phyloP scores from a whole-genome alignment of 1,139 yeast species.

The Candida mesenterica region DNA sequence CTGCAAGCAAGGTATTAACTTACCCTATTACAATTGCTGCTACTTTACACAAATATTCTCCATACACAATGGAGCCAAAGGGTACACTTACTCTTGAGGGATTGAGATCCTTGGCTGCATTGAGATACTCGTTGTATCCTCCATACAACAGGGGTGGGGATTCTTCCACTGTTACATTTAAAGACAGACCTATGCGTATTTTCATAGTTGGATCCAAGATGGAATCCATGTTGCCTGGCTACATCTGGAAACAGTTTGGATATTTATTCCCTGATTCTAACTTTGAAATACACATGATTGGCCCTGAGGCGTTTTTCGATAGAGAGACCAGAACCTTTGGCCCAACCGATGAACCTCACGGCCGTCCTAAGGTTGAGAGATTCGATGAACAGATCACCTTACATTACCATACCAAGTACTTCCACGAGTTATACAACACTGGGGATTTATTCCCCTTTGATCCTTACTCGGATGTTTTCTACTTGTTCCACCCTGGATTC shows the following conservation, averaged over 20 bases:
- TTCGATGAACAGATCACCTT: constrained; percentile 74
- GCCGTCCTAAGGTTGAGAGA: constrained; percentile 67
- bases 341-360: constrained; percentile 39
- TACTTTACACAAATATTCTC: constrained; percentile 78
- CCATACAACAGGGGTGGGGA: constrained; percentile 51
- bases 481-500: constrained; percentile 93
- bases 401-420: constrained; percentile 84
- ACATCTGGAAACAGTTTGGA: constrained; percentile 93
- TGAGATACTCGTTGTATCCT: constrained; percentile 86
- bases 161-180: constrained; percentile 41
- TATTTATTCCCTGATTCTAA: constrained; percentile 79
- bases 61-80: constrained; percentile 74
- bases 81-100: constrained; percentile 94
- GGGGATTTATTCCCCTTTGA: constrained; percentile 97
- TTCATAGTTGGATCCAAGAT: constrained; percentile 90
- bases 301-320: constrained; percentile 88
- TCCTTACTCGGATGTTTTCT: constrained; percentile 90
- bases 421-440: constrained; percentile 84
- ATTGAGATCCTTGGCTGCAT: constrained; percentile 84
- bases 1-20: constrained; percentile 89
- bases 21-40: constrained; percentile 91
- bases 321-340: constrained; percentile 41
- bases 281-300: constrained; percentile 87
- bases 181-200: constrained; percentile 85
- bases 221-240: constrained; percentile 91